Evolutionary conservation across 2,329 filamentous ascomycete genomes (phyloP), one percentile per base, ranked within the genome.

Genomic region (Alternaria angustiovoidea): DNA sequence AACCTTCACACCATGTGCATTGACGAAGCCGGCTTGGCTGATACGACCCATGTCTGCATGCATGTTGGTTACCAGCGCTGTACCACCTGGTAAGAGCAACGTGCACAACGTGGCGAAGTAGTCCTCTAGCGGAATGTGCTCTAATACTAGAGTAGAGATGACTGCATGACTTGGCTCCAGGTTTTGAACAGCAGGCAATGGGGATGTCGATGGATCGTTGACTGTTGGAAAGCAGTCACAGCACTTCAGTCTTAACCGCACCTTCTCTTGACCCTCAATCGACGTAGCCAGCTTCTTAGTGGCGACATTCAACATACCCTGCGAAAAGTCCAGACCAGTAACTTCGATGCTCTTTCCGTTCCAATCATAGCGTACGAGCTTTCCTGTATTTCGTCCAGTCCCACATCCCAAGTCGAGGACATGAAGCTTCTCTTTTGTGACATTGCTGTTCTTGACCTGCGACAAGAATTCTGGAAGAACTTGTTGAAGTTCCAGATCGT

Each of bases 61-160:
- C 88, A 91, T 91, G 68, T 90, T 90, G 1, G 87, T 90, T n/a
- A 90, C 68, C 9, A 90, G 77, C 5, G 88, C 76, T 48, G 83
- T 75, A 0, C 84, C 87, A 0, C 81, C 81, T 0, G 79, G 76
- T 3, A 65, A 67, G 5, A 81, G 75, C 16, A 90, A 73, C 1
- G 68, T 64, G 1, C 79, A 67, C 0, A 83, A 80, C 0, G 82
- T 81, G 3, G 65, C 52, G 73, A 90, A 90, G 69, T 82, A 86
- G 0, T 74, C 64, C 0, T 64, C 5, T 0, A 88, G 69, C 0
- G 87, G 84, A 4, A 90, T 78, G 74, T 91, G 88, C 71, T 91
- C 88, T 9, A 90, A 75, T 8, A 90, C 88, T 0, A 91, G 81
- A 0, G 88, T 91, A 2, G 84, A 87, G 38, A 90, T 78, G 0